A percentile compares a stretch with the other conserved stretches of the same genome.
phyloP scores from a whole-genome alignment of 495 filamentous ascomycete genomes.

The Penicillium coprophilum region DNA sequence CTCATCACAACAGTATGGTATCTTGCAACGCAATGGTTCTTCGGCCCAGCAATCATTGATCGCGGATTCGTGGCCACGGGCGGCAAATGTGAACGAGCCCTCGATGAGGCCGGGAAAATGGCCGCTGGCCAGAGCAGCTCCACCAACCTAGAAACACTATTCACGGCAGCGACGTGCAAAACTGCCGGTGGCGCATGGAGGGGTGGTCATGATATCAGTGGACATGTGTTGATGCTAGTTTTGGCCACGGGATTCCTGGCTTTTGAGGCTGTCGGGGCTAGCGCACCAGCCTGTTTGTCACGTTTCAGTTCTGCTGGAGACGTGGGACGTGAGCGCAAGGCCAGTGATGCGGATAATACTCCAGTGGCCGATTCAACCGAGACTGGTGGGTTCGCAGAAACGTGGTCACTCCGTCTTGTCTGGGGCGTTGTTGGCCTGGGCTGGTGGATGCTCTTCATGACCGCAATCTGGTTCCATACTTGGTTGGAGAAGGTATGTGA shows the following conservation, averaged over 20 bases:
- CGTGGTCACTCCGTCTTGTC: slow-evolving; percentile 51
- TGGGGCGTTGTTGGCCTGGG: slow-evolving; percentile 56
- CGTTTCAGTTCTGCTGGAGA: slow-evolving; percentile 7
- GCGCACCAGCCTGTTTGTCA: slow-evolving; percentile 41
- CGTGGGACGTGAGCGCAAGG: slow-evolving; percentile 53
- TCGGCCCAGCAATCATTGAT: slow-evolving; percentile 87
- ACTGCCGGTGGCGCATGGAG: slow-evolving; percentile 76
- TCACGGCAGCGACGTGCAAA: slow-evolving; percentile 81
- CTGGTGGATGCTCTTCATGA: slow-evolving; percentile 98
- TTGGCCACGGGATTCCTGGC: slow-evolving; percentile 74
- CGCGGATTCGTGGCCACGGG: slow-evolving; percentile 78
- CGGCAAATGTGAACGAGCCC: slow-evolving; percentile 64
- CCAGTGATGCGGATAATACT: slow-evolving; percentile 20
- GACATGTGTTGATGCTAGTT: slow-evolving; percentile 91
- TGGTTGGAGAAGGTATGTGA: slow-evolving; percentile 88
- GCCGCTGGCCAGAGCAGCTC: slow-evolving; percentile 19
- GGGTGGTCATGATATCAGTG: slow-evolving; percentile 90
- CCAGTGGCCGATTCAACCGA: neutral
- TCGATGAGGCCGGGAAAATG: slow-evolving; percentile 27
- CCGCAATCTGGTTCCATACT: slow-evolving; percentile 94
- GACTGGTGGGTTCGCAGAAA: slow-evolving; percentile 34
- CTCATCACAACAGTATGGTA: slow-evolving; percentile 75
- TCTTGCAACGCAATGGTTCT: slow-evolving; percentile 90
- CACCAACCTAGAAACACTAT: slow-evolving; percentile 46
- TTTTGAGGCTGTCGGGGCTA: slow-evolving; percentile 72